Evolutionary conservation across 441 rosid genomes (phyloP).

Genomic region (Sinapis alba): DNA sequence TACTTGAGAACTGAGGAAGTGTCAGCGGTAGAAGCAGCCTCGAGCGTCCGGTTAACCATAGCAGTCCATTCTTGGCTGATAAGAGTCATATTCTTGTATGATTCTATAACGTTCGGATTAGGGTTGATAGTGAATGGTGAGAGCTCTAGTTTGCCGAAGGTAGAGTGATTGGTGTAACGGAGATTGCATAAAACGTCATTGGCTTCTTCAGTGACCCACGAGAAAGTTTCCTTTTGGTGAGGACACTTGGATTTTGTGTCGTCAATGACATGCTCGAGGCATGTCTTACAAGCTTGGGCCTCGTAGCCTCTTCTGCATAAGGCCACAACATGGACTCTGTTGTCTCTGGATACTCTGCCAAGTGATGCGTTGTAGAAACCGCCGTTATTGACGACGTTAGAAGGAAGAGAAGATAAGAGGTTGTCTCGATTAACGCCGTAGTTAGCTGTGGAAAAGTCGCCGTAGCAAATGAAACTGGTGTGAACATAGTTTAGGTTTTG

Average conservation of each 20-base stretch:
- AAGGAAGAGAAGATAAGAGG: slow-evolving; percentile 28
- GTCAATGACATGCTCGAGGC: background rate
- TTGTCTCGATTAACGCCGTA: slow-evolving; percentile 14
- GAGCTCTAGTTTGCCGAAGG: slow-evolving; percentile 30
- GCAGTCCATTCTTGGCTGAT: slow-evolving; percentile 23
- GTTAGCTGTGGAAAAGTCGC: background rate
- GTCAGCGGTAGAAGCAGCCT: slow-evolving; percentile 25
- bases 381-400: slow-evolving; percentile 24
- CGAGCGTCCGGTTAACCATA: slow-evolving; percentile 26
- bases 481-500: slow-evolving; percentile 2
- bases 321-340: slow-evolving; percentile 34
- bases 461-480: background rate
- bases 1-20: slow-evolving; percentile 38
- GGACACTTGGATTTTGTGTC: slow-evolving; percentile 16
- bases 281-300: slow-evolving; percentile 11
- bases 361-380: slow-evolving; percentile 33
- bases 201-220: slow-evolving; percentile 21
- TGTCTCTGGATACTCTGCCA: slow-evolving; percentile 16
- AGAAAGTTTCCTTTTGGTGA: slow-evolving; percentile 30
- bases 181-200: slow-evolving; percentile 25
- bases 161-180: slow-evolving; percentile 24
- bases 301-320: slow-evolving; percentile 33
- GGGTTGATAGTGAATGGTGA: background rate
- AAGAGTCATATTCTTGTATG: slow-evolving; percentile 17
- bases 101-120: background rate